Evolutionary conservation across 345 rosid genomes (phyloP).

Genomic region (Euphorbia peplus): DNA sequence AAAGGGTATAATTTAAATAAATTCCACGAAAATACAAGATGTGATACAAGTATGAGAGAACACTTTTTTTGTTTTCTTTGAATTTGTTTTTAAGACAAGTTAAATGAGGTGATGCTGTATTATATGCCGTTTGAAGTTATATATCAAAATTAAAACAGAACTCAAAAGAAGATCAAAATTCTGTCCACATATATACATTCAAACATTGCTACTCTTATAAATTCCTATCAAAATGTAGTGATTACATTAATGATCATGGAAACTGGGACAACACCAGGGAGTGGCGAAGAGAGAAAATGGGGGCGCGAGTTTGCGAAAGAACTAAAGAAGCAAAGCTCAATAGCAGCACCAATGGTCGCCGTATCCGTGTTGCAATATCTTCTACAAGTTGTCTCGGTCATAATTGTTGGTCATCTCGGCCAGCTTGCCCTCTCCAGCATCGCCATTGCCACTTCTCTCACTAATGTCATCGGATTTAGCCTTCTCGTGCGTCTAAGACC

Average conservation of each 20-base stretch:
- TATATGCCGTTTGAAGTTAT: no score
- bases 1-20: no score
- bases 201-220: no score
- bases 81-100: no score
- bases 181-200: no score
- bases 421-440: slow-evolving; percentile 13
- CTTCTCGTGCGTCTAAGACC: slow-evolving; percentile 13
- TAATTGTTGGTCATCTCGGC: slow-evolving; percentile 15
- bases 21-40: no score
- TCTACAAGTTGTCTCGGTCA: slow-evolving; percentile 11
- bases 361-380: slow-evolving; percentile 14
- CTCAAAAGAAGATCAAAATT: no score
- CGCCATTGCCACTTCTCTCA: slow-evolving; percentile 18
- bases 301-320: slow-evolving; percentile 10
- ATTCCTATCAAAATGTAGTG: no score
- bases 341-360: slow-evolving; percentile 21
- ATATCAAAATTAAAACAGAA: no score
- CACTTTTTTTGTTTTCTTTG: no score
- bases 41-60: no score
- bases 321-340: neutral
- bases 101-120: no score
- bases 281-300: slow-evolving; percentile 9
- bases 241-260: slow-evolving; percentile 7
- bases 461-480: slow-evolving; percentile 16
- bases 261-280: neutral